Evolutionary conservation across 2,329 filamentous ascomycete genomes (phyloP).

Genomic region (Alternaria postmessia): DNA sequence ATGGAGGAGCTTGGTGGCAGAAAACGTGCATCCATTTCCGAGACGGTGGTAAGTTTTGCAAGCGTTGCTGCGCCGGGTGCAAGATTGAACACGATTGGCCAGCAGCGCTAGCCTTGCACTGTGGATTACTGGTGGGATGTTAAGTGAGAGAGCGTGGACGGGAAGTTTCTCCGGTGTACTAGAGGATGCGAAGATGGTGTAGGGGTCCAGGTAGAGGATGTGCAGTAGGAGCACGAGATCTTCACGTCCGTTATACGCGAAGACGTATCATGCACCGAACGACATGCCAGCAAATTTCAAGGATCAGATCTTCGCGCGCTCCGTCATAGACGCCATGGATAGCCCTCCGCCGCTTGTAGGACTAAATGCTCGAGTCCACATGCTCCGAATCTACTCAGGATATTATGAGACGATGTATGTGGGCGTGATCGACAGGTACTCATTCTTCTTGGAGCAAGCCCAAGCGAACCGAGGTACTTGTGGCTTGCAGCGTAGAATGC

Average conservation of each 20-base stretch:
- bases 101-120: background rate
- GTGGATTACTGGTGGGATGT: background rate
- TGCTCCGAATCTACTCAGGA: background rate
- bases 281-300: background rate
- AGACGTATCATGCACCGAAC: background rate
- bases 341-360: background rate
- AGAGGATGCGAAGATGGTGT: background rate
- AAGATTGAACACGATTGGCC: background rate
- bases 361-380: background rate
- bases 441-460: background rate
- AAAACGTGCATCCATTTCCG: constrained; percentile 4
- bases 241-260: background rate
- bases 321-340: background rate
- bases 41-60: constrained; percentile 4
- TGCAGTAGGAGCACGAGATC: background rate
- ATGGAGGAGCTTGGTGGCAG: constrained; percentile 11
- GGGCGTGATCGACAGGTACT: constrained; percentile 12
- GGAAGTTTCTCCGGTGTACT: background rate
- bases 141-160: background rate
- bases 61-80: background rate
- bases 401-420: background rate
- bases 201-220: background rate
- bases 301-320: background rate
- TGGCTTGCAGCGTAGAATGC: constrained; percentile 10
- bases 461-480: background rate